These are phyloP conservation scores for Wickerhamomyces chambardii DNA, from an alignment of 805 yeast genomes.

Conservation along the genomic window DNA sequence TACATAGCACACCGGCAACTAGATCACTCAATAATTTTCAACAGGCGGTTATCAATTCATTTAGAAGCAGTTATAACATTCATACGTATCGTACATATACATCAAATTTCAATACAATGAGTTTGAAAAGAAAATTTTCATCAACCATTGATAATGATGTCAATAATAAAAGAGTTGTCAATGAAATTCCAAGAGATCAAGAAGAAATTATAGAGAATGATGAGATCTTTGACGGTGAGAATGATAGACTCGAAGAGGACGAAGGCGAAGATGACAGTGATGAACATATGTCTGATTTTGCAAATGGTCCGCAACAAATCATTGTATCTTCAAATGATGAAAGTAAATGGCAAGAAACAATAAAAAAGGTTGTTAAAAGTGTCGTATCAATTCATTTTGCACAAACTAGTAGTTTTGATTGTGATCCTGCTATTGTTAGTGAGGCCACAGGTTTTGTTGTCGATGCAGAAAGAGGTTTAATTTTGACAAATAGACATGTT, in stretches of 20 bases:
- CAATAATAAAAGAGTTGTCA: neutral
- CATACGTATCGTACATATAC: too few relatives aligned
- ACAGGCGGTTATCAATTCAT: too few relatives aligned
- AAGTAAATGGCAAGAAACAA: constrained; percentile 70
- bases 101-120: neutral
- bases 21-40: too few relatives aligned
- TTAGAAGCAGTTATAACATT: too few relatives aligned
- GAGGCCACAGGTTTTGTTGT: constrained; percentile 97
- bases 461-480: constrained; percentile 72
- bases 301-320: neutral
- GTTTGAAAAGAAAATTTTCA: neutral
- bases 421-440: constrained; percentile 69
- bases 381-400: constrained; percentile 89
- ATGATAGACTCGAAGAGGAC: neutral
- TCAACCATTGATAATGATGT: neutral
- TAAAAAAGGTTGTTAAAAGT: constrained; percentile 70
- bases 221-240: neutral
- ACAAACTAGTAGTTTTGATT: constrained; percentile 80
- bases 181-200: neutral
- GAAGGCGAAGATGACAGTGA: constrained; percentile 1
- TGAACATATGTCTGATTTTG: neutral
- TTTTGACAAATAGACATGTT: constrained; percentile 88
- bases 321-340: constrained; percentile 12
- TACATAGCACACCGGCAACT: too few relatives aligned
- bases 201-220: too few relatives aligned